Evolutionary conservation across 768 basidiomycete genomes (phyloP), one percentile per base, ranked within the genome.

Genomic region (Mycena floridula): DNA sequence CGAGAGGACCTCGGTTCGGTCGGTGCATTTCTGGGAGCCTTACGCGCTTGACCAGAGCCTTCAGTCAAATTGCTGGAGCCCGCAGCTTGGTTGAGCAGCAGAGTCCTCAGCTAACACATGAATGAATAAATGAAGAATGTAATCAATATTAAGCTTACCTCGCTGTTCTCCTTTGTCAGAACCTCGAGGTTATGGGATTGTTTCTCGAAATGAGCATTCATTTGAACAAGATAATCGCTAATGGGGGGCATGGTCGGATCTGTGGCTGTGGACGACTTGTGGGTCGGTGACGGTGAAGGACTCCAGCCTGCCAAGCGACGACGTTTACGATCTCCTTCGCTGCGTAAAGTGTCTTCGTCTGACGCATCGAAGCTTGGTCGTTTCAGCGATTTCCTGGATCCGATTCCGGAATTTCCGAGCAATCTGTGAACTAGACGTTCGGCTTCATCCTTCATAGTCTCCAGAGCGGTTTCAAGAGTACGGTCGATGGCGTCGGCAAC

Each of bases 141-240:
- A 50, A 46, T 35, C 36, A 37, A 13, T 23, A 25, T 16, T 23
- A 27, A 42, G 45, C 57, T 46, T 50, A 73, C 76, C 66, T 70
- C 67, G 37, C 60, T 59, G 48, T 78, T 77, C 51, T 79, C 76
- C 50, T 68, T 69, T 12, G 61, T 57, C 24, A 78, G 50, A 42
- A 55, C 46, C 39, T 72, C 63, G 7, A 78, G 63, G 15, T 68
- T 65, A 38, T 62, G 56, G 6, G 68, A 65, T 55, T 78, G 76
- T 54, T 69, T 60, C 40, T 76, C 69, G 51, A 78, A 70, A 54
- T 74, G 68, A 49, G 56, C 51, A 55, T 70, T 74, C 70, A 78
- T 68, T 47, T 68, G 63, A 42, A 58, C 62, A 24, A 78, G 63
- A 49, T 69, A 61, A 21, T 63, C 53, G 43, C 59, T 62, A 21